Evolutionary conservation across 345 rosid species (phyloP).

Genomic region (Erucastrum elatum): DNA sequence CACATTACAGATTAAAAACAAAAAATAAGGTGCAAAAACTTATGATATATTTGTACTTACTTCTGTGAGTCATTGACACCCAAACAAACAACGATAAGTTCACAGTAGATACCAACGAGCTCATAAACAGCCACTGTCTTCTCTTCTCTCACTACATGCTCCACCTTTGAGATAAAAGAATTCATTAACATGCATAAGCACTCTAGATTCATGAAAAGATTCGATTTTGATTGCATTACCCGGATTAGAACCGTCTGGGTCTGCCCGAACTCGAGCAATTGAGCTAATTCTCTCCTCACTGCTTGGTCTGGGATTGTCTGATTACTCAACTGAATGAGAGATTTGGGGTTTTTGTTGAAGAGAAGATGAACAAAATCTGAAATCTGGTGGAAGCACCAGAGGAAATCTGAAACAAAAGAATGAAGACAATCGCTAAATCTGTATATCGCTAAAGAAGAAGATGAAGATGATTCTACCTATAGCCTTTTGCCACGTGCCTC

Average conservation of each 20-base stretch:
- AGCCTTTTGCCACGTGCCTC: too few relatives aligned
- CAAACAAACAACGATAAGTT: slow-evolving; percentile 70
- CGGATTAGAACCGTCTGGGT: slow-evolving; percentile 82
- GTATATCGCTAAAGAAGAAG: too few relatives aligned
- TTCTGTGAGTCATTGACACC: slow-evolving; percentile 81
- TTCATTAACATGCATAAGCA: background rate
- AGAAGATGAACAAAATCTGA: too few relatives aligned
- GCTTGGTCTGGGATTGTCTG: slow-evolving; percentile 71
- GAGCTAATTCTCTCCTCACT: slow-evolving; percentile 72
- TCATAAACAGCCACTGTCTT: slow-evolving; percentile 86
- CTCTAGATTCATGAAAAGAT: background rate
- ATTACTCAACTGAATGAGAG: too few relatives aligned
- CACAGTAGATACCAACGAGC: slow-evolving; percentile 76
- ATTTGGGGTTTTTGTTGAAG: too few relatives aligned
- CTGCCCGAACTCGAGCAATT: slow-evolving; percentile 77
- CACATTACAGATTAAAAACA: background rate
- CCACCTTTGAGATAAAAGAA: slow-evolving; percentile 54
- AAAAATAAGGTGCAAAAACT: background rate
- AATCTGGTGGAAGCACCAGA: too few relatives aligned
- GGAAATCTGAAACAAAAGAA: too few relatives aligned
- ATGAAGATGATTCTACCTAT: too few relatives aligned
- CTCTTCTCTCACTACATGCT: slow-evolving; percentile 89
- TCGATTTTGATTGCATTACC: slow-evolving; percentile 36
- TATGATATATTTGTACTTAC: slow-evolving; percentile 44
- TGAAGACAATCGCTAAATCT: too few relatives aligned